These are phyloP conservation scores for Pleoardoris graminearum DNA, from an alignment of 2,329 filamentous ascomycete species.

Conservation along the genomic window DNA sequence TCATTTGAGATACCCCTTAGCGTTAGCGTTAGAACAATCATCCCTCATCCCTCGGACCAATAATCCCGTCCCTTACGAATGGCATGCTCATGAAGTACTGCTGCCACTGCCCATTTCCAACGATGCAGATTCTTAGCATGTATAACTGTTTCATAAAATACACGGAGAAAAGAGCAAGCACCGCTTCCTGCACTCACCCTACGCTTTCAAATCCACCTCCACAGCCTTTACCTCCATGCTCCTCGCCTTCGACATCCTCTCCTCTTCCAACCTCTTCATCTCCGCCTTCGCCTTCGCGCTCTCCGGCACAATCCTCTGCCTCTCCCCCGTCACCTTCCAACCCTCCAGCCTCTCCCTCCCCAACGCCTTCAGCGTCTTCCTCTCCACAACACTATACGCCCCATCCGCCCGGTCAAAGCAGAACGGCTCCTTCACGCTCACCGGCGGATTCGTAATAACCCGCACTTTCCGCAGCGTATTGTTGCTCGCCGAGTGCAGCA, in stretches of 20 bases:
- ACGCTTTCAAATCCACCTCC: no score
- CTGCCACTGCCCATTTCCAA: no score
- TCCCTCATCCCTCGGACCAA: no score
- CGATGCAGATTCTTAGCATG: no score
- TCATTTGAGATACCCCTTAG: no score
- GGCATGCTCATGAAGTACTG: no score
- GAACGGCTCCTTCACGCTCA: constrained; percentile 58
- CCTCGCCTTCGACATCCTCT: constrained; percentile 48
- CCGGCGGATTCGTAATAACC: constrained; percentile 61
- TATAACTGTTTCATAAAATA: no score
- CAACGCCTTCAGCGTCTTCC: constrained; percentile 56
- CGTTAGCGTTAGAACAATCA: no score
- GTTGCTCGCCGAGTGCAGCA: constrained; percentile 60
- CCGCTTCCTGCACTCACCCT: no score
- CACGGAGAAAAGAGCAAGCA: no score
- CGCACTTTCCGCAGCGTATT: constrained; percentile 54
- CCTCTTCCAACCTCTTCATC: constrained; percentile 55
- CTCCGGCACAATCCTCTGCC: constrained; percentile 57
- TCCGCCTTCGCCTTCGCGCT: constrained; percentile 52
- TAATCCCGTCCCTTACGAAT: no score
- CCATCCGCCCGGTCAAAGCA: constrained; percentile 55
- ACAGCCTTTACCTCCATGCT: constrained; percentile 15
- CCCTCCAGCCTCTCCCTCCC: constrained; percentile 53
- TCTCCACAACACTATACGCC: constrained; percentile 60
- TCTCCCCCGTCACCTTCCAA: constrained; percentile 57